Base-by-base conservation (phyloP, 345 rosid genomes). In the Citropsis articulata region DNA sequence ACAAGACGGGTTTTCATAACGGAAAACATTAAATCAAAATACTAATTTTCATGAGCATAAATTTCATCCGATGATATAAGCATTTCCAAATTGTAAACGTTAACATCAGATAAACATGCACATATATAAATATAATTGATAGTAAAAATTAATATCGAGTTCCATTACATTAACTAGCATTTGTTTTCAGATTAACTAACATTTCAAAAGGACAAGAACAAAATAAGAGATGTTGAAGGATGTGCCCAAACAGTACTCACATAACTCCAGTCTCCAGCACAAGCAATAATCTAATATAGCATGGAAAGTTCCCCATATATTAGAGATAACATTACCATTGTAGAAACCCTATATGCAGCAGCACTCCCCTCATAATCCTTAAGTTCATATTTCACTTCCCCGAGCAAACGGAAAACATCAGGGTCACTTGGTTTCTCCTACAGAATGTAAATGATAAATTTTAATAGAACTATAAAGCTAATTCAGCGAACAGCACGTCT, bases 321-420 rank as follows among this genome's bases (percentile, higher is more conserved):
- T 9, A 12, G 28, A 69, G 63, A 79, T 55, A 33, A 60, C 25
- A 77, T 78, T 75, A 94, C 98, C 98, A 60, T 86, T 42, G 80
- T 81, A 45, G 99, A 87, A 69, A 78, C 82, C 83, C 65, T 92
- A 84, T 90, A 95, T 28, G 99, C 96, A 80, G 90, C 89, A 73
- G 79, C 89, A 85, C 99, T 95, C 71, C 99, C 96, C 50, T 90
- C 96, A 84, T 89, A 95, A 87, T 93, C 97, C 84, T 87, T 84
- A 60, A 95, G 97, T 82, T 90, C 92, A 83, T 83, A 93, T 84
- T 93, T 95, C 70, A 92, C 93, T 84, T 95, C 98, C 75, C 97
- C 99, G 77, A 93, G 93, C 93, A 95, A 90, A 80, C 92, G 90
- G 56, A 88, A 90, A 69, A 91, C 96, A 61, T 92, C 94, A 76